Evolutionary conservation across 202 grass and related monocot genomes (phyloP).

Genomic region (Saccharum hybrid): DNA sequence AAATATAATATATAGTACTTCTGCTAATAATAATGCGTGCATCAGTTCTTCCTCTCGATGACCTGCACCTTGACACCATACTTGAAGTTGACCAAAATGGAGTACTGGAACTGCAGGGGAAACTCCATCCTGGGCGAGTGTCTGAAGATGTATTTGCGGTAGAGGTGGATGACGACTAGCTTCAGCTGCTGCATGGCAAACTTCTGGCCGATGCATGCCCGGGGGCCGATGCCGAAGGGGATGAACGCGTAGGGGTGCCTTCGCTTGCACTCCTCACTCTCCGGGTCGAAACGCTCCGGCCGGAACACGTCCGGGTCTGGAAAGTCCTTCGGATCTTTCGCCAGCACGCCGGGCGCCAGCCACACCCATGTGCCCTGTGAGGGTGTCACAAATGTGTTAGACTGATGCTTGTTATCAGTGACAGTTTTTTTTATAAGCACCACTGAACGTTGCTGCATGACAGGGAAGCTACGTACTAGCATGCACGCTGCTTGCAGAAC

Average conservation of each 20-base stretch:
- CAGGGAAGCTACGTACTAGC: no score
- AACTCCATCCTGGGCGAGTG: slow-evolving; percentile 45
- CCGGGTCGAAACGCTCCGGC: slow-evolving; percentile 51
- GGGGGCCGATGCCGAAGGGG: slow-evolving; percentile 53
- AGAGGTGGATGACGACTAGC: slow-evolving; percentile 44
- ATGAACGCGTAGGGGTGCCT: slow-evolving; percentile 58
- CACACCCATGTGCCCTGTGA: slow-evolving; percentile 54
- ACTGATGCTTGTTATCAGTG: background rate
- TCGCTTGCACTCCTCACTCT: slow-evolving; percentile 27
- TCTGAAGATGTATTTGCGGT: slow-evolving; percentile 36
- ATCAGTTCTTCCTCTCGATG: slow-evolving; percentile 28
- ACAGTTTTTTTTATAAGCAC: background rate
- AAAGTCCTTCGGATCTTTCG: slow-evolving; percentile 49
- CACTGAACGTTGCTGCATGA: no score
- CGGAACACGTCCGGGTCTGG: slow-evolving; percentile 37
- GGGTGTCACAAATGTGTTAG: background rate
- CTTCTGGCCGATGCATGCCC: slow-evolving; percentile 49
- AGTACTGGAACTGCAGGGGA: slow-evolving; percentile 41
- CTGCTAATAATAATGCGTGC: no score
- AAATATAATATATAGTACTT: no score
- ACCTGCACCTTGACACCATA: slow-evolving; percentile 35
- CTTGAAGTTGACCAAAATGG: slow-evolving; percentile 48
- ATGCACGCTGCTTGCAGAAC: no score
- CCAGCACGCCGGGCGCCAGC: slow-evolving; percentile 44
- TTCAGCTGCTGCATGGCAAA: slow-evolving; percentile 54